Evolutionary conservation across 1,284 basidiomycete genomes (phyloP), one percentile per base, ranked within the genome.

Genomic region (Ganoderma lingzhi): DNA sequence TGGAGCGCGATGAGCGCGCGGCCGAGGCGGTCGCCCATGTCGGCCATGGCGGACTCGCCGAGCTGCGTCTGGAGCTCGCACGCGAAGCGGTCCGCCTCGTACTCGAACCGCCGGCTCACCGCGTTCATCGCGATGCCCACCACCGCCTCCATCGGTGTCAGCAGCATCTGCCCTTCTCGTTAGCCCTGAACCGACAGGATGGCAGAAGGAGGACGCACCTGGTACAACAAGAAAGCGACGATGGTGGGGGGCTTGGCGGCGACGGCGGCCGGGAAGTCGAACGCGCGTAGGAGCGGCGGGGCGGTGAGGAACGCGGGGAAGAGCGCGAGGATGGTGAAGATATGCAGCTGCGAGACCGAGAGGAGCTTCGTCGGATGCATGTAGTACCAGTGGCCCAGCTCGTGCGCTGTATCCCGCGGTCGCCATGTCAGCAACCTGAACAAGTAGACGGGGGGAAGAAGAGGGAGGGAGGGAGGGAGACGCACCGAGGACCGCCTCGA

Each of bases 321-420:
- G 72, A 95, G 84, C 6, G 91, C 89, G 69, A 99, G 89, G 75
- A 96, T 94, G 72, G 92, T 86, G 80, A 96, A 92, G 71, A 97
- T 88, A 83, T 98, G 96, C 60, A 94, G 70, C 77, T 99, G 96
- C 32, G 93, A 94, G 71, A 97, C 87, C 62, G 89, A 82, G 78
- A 99, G 88, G 73, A 99, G 88, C 80, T 97, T 95, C 71, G 92
- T 90, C 0, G 96, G 95, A 84, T 99, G 97, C 73, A 90, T 86
- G 82, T 90, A 90, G 77, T 93, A 94, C 96, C 96, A 98, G 82
- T 98, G 96, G 0, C 97, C 97, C 30, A 99, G 93, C 80, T 99
- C 97, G 82, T 99, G 97, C 0, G 96, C 90, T 87, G 6, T 1
- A 44, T 17, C 4, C 12, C 23, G 9, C 35, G 15, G 6, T n/a